Evolutionary conservation across 768 basidiomycete genomes (phyloP).

Genomic region (Ramaria rubella): DNA sequence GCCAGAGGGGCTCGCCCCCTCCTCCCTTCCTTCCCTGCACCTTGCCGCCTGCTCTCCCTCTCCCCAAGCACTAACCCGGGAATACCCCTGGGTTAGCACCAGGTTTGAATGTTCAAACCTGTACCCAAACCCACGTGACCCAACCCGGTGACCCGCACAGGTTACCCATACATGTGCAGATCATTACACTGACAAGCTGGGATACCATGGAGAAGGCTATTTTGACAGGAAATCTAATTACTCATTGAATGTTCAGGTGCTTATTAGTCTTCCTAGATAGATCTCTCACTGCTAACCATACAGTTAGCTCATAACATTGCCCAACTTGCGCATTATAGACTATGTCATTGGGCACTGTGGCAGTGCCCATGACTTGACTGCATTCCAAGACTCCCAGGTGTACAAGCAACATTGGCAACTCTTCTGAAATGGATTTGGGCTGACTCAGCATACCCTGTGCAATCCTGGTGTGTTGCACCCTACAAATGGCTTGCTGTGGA

Average conservation of each 20-base stretch:
- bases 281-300: neutral
- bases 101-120: too few relatives aligned
- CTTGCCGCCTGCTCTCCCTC: too few relatives aligned
- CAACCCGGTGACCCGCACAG: too few relatives aligned
- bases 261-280: neutral
- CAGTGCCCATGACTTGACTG: constrained; percentile 25
- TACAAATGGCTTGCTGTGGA: constrained; percentile 25
- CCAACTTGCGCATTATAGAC: constrained; percentile 25
- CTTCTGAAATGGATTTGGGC: constrained; percentile 24
- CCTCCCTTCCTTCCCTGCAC: too few relatives aligned
- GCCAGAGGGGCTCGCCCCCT: too few relatives aligned
- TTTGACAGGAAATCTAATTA: constrained; percentile 12
- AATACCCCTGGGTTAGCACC: too few relatives aligned
- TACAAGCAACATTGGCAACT: constrained; percentile 13
- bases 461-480: constrained; percentile 25
- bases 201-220: neutral
- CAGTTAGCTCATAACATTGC: constrained; percentile 21
- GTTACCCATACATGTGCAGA: too few relatives aligned
- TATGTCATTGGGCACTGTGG: constrained; percentile 25
- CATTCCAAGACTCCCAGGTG: constrained; percentile 16
- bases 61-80: too few relatives aligned
- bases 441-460: constrained; percentile 26
- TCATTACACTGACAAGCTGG: too few relatives aligned
- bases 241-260: constrained; percentile 27
- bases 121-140: too few relatives aligned